Base-by-base conservation (phyloP, 495 filamentous ascomycete species). In the Aspergillus kassunensis region DNA sequence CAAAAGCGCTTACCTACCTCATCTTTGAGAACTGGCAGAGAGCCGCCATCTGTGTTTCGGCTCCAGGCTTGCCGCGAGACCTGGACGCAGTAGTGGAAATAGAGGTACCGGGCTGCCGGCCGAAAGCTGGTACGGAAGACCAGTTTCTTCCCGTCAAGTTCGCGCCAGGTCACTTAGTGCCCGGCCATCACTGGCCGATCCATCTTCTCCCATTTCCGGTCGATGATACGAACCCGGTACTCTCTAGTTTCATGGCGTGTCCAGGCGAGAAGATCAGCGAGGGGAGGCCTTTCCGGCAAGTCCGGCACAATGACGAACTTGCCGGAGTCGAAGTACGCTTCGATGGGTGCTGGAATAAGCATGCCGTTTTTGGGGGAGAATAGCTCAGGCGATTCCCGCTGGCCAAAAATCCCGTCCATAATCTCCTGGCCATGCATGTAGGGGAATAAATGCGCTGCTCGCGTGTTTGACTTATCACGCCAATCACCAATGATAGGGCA, bases 61-160 rank as follows among this genome's bases (percentile, higher is more conserved):
- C 18, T 24, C 52, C 36, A 42, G 0, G 56, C 44, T 12, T 33
- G 41, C 2, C 59, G 25, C 16, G 62, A 44, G 19, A 60, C 37
- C 37, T 61, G 58, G 6, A 49, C 18, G 30, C 59, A 62, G 29
- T 65, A 65, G 35, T 60, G 50, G 31, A 59, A 59, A 31, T 61
- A 64, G n/a, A 62, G 24, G 40, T 61, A 61, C n/a, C 54, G n/a
- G 7, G 56, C 62, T 15, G 53, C 41, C 13, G 56, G 62, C 13
- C 62, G 50, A n/a, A 53, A 58, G 6, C 18, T 19, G 2, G 10
- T 52, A 30, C 33, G 18, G 41, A 63, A 63, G 31, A 37, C 31
- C 4, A 65, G 30, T 18, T 29, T 46, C 13, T 37, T 37, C 11
- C 45, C 42, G 24, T 64, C 49, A 7, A 62, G 52, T 15, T 51